Base-by-base conservation (phyloP, 306 rosid genomes). In the Vigna angularis region DNA sequence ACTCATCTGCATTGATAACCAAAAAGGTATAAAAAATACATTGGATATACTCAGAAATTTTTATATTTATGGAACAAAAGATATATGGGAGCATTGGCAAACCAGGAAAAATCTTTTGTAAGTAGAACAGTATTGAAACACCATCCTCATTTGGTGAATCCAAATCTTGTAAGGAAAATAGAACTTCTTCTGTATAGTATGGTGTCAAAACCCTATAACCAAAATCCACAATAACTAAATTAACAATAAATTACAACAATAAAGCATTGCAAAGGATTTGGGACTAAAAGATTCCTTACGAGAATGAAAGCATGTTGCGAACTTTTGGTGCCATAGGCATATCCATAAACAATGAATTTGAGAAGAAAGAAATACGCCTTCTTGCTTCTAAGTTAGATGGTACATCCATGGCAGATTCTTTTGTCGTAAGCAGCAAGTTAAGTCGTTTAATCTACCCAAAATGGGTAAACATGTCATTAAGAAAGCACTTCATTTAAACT, bases 371-470 rank as follows among this genome's bases (percentile, higher is more conserved):
- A 58, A 96, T 96, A 1, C 99, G 92, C 83, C 99, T 84, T 84
- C 99, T 93, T 63, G 99, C 99, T 88, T 96, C 99, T 56, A 96
- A 90, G 85, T 96, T 96, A 79, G 98, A 91, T 0, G 99, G 99
- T 12, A 96, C 99, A 66, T 93, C 98, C 98, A 96, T 96, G 71
- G 98, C 99, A 82, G 99, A 96, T 82, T 96, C 99, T 86, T 96
- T 96, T 56, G 98, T 91, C 1, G 98, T 91, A 79, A 96, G 97
- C 88, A 96, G 87, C 65, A 96, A 84, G 85, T 11, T 48, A 52
- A 96, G 93, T 61, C 99, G 93, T 32, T 90, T 91, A 76, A 96
- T 87, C 99, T 96, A 89, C 36, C 65, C 22, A 66, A 79, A 74
- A 58, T 75, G 45, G 12, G 66, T 3, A 22, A 59, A 81, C 8